Evolutionary conservation across 1,284 basidiomycete species (phyloP).

Genomic region (Mycosarcoma mackinlayi): DNA sequence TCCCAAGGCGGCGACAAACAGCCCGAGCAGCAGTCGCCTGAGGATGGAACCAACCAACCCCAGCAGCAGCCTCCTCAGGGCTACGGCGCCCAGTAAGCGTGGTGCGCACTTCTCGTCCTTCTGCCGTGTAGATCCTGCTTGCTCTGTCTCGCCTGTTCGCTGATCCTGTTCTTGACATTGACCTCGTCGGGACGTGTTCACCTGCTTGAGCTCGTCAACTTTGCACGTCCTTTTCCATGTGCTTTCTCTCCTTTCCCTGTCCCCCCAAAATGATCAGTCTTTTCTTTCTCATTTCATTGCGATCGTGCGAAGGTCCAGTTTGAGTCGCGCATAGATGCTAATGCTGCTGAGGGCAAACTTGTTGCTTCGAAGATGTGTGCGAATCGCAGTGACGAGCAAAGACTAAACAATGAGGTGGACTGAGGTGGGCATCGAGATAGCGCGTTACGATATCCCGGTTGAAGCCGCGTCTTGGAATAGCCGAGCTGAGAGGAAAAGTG

Average conservation of each 20-base stretch:
- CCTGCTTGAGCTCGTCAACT: slow-evolving; percentile 3
- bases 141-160: background rate
- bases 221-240: background rate
- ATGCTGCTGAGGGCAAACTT: no score
- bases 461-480: no score
- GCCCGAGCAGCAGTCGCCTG: background rate
- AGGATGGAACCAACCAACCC: background rate
- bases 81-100: background rate
- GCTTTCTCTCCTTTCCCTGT: background rate
- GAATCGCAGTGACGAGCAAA: no score
- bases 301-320: no score
- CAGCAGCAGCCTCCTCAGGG: background rate
- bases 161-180: background rate
- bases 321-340: no score
- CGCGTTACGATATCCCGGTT: no score
- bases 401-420: no score
- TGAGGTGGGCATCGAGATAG: no score
- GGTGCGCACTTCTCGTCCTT: background rate
- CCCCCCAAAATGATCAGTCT: slow-evolving; percentile 16
- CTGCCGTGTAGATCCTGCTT: background rate
- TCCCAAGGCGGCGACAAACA: background rate
- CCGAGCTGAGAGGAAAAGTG: no score
- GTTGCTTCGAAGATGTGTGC: no score
- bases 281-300: slow-evolving; percentile 8
- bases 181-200: no score